A percentile compares a stretch with the other conserved stretches of the same genome.
Conservation (phyloP, 441 rosid genomes). For the Gossypium gossypioides region DNA sequence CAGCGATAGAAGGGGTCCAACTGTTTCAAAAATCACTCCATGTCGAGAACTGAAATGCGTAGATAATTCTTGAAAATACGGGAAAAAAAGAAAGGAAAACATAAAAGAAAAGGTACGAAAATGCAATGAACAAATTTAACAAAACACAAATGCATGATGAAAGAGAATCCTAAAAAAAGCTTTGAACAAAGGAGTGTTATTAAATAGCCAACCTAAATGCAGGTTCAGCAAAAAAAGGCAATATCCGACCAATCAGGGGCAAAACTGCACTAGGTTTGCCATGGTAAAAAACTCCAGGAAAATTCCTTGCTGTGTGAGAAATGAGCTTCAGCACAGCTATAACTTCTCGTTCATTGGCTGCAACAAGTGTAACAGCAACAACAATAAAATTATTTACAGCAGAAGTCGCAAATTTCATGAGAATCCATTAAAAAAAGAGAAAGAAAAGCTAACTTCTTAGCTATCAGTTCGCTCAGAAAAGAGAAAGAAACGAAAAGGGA, state of each 20-base stretch:
- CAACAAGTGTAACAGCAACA: slow-evolving; percentile 18
- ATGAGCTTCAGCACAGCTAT: slow-evolving; percentile 80
- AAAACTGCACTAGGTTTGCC: slow-evolving; percentile 65
- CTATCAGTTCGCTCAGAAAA: not conserved
- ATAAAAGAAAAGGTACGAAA: not conserved
- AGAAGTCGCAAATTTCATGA: not conserved
- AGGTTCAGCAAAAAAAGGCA: slow-evolving; percentile 85
- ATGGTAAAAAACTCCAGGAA: slow-evolving; percentile 75
- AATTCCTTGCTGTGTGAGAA: slow-evolving; percentile 59
- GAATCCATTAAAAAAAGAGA: not conserved
- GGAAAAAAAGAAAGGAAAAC: not conserved
- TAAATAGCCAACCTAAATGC: slow-evolving; percentile 50
- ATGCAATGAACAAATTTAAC: not conserved
- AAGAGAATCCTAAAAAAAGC: not conserved
- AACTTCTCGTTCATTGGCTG: slow-evolving; percentile 80
- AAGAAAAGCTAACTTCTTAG: not conserved
- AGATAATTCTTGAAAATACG: slow-evolving; percentile 2
- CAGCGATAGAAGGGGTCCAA: slow-evolving; percentile 74
- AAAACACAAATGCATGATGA: not conserved
- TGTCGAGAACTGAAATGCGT: slow-evolving; percentile 49
- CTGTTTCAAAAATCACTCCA: slow-evolving; percentile 75
- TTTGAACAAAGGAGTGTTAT: not conserved
- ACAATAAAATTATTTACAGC: slow-evolving; percentile 1
- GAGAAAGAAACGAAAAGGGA: not conserved
- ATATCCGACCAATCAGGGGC: slow-evolving; percentile 66